phyloP scores from a whole-genome alignment of 2,329 filamentous ascomycete species.

The Trichoderma atrobrunneum region DNA sequence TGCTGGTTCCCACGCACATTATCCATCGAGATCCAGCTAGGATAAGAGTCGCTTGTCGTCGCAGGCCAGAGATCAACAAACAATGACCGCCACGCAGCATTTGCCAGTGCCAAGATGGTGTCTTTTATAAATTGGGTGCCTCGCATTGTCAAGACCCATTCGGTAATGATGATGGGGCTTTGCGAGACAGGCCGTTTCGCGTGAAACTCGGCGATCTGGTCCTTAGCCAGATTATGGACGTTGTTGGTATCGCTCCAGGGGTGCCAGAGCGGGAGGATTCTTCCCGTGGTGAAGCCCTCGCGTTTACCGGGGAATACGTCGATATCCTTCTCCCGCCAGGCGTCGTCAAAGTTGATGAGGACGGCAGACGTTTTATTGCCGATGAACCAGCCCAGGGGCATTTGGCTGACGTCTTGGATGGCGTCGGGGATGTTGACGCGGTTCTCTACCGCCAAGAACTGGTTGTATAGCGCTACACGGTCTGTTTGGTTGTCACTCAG shows the following conservation, averaged over 20 bases:
- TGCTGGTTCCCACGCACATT: slow-evolving; percentile 26
- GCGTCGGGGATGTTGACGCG: slow-evolving; percentile 24
- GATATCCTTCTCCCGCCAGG: slow-evolving; percentile 23
- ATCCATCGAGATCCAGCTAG: slow-evolving; percentile 36
- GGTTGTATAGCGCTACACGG: slow-evolving; percentile 22
- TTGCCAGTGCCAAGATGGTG: slow-evolving; percentile 21
- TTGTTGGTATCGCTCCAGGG: slow-evolving; percentile 27
- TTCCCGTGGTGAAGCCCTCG: slow-evolving; percentile 30
- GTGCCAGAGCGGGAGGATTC: slow-evolving; percentile 27
- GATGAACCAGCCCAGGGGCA: slow-evolving; percentile 29
- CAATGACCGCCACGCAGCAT: slow-evolving; percentile 24
- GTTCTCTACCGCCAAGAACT: slow-evolving; percentile 26
- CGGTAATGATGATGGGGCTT: slow-evolving; percentile 24
- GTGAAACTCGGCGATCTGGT: slow-evolving; percentile 26
- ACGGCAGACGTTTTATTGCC: slow-evolving; percentile 26
- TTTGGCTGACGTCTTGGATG: slow-evolving; percentile 26
- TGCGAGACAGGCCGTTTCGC: slow-evolving; percentile 18
- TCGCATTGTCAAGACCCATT: slow-evolving; percentile 29
- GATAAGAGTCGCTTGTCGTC: slow-evolving; percentile 27
- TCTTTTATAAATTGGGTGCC: neutral
- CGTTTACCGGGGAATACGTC: slow-evolving; percentile 26
- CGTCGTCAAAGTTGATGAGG: slow-evolving; percentile 29
- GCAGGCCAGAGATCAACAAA: slow-evolving; percentile 27
- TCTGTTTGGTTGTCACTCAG: slow-evolving; percentile 10
- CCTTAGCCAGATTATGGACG: slow-evolving; percentile 16